Base-by-base conservation (phyloP, 108 stramenopile genomes). In the Phaeodactylum tricornutum region DNA sequence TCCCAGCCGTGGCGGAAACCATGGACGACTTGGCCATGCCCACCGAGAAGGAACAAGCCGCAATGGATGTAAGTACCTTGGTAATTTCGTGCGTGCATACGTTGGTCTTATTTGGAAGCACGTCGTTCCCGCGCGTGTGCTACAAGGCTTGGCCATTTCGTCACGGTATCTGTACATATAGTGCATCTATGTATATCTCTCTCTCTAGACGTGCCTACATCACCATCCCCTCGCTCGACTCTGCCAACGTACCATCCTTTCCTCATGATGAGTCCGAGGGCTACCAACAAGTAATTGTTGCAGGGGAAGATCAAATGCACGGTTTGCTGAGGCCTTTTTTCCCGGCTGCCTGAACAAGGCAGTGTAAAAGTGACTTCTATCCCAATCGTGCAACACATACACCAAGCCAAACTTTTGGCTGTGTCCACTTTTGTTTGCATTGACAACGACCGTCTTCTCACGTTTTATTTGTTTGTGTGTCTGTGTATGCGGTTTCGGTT, bases 21-120 rank as follows among this genome's bases (percentile, higher is more conserved):
- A 45, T 74, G 12, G 83, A 75, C 25, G 83, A 84, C 54, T 44
- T 84, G 31, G 58, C 83, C 37, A 84, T 84, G 83, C 83, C 83
- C 11, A 61, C 75, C 2, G 67, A 41, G 34, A 76, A 75, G 22
- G 79, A 80, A 39, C 48, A 62, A 60, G 14, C 20, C 27, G 61
- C 64, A 55, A 40, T 59, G 8, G 33, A 40, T 28, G 72, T n/a
- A 72, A 27, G 82, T 84, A 59, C 66, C 77, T 29, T 19, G 14
- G n/a, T 19, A 16, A n/a, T 3, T 19, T 29, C 24, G 50, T 52
- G 3, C 0, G 17, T 16, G 12, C n/a, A n/a, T n/a, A n/a, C n/a
- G n/a, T n/a, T n/a, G n/a, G n/a, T n/a, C n/a, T n/a, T n/a, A n/a
- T n/a, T n/a, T n/a, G n/a, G n/a, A n/a, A n/a, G n/a, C n/a, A n/a